A percentile compares a stretch with the other conserved stretches of the same genome.
phyloP scores from a whole-genome alignment of 768 basidiomycete genomes.

The Crepidotus variabilis region DNA sequence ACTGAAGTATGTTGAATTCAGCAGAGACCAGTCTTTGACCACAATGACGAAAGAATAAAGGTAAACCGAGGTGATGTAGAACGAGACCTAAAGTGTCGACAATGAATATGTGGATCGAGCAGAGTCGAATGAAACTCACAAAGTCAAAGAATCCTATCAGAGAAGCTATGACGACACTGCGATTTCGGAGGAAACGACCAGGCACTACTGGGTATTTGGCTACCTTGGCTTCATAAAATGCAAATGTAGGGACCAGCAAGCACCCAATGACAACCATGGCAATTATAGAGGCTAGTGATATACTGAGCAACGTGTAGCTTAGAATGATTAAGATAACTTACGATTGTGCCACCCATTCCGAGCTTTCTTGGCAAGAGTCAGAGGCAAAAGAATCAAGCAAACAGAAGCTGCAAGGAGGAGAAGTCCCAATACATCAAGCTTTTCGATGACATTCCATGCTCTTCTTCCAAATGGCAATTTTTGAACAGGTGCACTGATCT shows the following conservation, averaged over 20 bases:
- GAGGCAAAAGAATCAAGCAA: constrained; percentile 50
- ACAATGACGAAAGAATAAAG: constrained; percentile 65
- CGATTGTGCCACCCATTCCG: constrained; percentile 42
- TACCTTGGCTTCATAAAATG: constrained; percentile 44
- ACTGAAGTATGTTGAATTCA: constrained; percentile 60
- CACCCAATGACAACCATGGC: constrained; percentile 48
- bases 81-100: constrained; percentile 40
- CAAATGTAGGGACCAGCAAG: constrained; percentile 37
- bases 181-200: constrained; percentile 52
- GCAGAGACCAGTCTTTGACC: constrained; percentile 47
- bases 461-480: constrained; percentile 14
- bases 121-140: constrained; percentile 25
- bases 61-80: constrained; percentile 70
- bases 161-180: constrained; percentile 54
- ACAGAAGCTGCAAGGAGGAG: constrained; percentile 44
- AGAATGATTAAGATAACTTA: constrained; percentile 21
- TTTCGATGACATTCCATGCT: constrained; percentile 21
- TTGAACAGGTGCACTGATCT: neutral
- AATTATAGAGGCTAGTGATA: constrained; percentile 42
- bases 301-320: neutral
- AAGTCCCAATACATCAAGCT: constrained; percentile 51
- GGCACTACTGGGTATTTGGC: constrained; percentile 61
- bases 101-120: neutral
- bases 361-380: constrained; percentile 43
- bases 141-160: constrained; percentile 66